Evolutionary conservation across 2,329 filamentous ascomycete genomes (phyloP).

Genomic region (Ascochyta pisi): DNA sequence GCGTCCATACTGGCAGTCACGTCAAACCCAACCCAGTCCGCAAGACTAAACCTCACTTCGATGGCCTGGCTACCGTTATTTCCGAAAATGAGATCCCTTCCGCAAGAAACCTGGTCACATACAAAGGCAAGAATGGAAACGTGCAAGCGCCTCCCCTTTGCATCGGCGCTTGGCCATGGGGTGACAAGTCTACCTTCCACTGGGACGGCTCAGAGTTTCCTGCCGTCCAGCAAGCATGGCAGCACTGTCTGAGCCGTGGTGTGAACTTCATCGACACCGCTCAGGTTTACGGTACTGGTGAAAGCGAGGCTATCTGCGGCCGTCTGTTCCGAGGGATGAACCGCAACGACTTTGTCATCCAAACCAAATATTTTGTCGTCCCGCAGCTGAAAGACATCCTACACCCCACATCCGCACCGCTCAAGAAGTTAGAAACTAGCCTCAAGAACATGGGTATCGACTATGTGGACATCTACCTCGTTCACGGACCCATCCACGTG

Average conservation of each 20-base stretch:
- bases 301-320: constrained; percentile 53
- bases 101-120: constrained; percentile 12
- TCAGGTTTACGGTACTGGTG: constrained; percentile 44
- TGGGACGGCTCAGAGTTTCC: constrained; percentile 49
- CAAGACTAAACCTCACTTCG: constrained; percentile 14
- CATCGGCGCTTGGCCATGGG: constrained; percentile 37
- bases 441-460: constrained; percentile 50
- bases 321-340: constrained; percentile 46
- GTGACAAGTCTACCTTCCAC: constrained; percentile 34
- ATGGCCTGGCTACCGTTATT: constrained; percentile 19
- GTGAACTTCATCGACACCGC: background rate
- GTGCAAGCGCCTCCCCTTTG: constrained; percentile 25
- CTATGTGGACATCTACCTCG: constrained; percentile 53
- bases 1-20: constrained; percentile 23
- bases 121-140: constrained; percentile 26
- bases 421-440: constrained; percentile 48
- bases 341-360: constrained; percentile 49
- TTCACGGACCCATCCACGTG: constrained; percentile 55
- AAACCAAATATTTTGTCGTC: constrained; percentile 50
- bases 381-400: constrained; percentile 46
- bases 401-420: constrained; percentile 43
- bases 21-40: constrained; percentile 26
- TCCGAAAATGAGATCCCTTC: constrained; percentile 20
- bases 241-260: too few relatives aligned
- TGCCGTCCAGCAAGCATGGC: constrained; percentile 49